Percentiles rank a stretch among this genome's conserved stretches.
Conservation (phyloP, 2,329 filamentous ascomycete species). For the Albifimbria verrucaria region DNA sequence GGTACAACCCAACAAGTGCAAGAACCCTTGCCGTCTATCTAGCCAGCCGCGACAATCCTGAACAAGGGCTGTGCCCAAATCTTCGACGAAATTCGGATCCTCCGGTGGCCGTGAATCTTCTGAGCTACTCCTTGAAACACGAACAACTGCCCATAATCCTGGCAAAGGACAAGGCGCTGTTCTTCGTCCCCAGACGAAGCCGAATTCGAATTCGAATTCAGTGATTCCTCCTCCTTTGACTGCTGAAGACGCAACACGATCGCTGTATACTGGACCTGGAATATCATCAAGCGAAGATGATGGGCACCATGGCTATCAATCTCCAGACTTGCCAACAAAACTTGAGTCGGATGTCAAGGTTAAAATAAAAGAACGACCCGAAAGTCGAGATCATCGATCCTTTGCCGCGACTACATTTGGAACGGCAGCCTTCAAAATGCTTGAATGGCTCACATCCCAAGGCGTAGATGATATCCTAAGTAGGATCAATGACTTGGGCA, state of each 20-base stretch:
- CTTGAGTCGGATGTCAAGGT: not conserved
- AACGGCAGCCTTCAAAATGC: conserved; percentile 65
- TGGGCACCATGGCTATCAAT: not conserved
- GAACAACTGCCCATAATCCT: not conserved
- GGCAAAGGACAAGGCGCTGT: not conserved
- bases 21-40: conserved; percentile 77
- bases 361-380: conserved; percentile 20
- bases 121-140: conserved; percentile 38
- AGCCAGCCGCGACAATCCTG: conserved; percentile 75
- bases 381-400: conserved; percentile 55
- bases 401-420: conserved; percentile 63
- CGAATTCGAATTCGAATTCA: no score
- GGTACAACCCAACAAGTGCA: conserved; percentile 79
- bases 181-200: not conserved
- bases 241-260: no score
- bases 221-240: no score
- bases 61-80: conserved; percentile 62
- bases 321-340: not conserved
- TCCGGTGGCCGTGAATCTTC: conserved; percentile 42
- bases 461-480: conserved; percentile 44
- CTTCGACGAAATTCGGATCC: conserved; percentile 40
- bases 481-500: conserved; percentile 17
- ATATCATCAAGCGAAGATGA: no score
- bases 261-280: no score
- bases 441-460: conserved; percentile 65